Evolutionary conservation across 257 asterid species (phyloP).

Genomic region (Haberlea rhodopensis): DNA sequence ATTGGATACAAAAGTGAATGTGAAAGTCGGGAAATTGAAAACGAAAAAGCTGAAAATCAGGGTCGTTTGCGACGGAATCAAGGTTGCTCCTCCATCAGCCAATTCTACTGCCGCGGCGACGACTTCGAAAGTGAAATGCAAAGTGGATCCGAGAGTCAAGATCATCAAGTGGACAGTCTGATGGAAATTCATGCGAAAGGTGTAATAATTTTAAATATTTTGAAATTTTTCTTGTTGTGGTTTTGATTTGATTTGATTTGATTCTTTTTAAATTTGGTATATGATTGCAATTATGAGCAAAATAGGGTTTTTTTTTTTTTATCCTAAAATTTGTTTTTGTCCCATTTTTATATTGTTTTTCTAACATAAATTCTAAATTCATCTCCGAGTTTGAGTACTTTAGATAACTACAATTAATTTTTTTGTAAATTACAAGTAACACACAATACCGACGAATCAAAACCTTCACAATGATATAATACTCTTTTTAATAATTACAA

Average conservation of each 20-base stretch:
- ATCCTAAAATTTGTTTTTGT: conserved; percentile 23
- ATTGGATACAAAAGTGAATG: conserved; percentile 67
- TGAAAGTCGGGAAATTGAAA: conserved; percentile 53
- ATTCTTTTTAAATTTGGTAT: conserved; percentile 29
- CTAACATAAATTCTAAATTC: background rate
- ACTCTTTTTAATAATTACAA: too few relatives aligned
- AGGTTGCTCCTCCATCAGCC: conserved; percentile 47
- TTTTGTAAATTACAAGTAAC: too few relatives aligned
- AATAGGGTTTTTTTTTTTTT: conserved; percentile 16
- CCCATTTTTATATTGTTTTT: background rate
- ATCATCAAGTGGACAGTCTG: conserved; percentile 74
- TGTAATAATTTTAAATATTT: conserved; percentile 26
- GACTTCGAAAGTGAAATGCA: conserved; percentile 49
- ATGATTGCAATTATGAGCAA: conserved; percentile 35
- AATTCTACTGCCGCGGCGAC: conserved; percentile 36
- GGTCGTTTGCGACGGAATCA: conserved; percentile 61
- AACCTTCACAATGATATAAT: too few relatives aligned
- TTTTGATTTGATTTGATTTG: conserved; percentile 9
- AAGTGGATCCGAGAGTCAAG: conserved; percentile 65
- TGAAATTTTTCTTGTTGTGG: background rate
- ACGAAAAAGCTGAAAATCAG: conserved; percentile 62
- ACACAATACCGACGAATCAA: too few relatives aligned
- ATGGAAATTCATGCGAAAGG: conserved; percentile 26
- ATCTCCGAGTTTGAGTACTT: too few relatives aligned
- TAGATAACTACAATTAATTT: too few relatives aligned